Percentiles rank a stretch among this genome's conserved stretches.
Evolutionary conservation across 2,329 filamentous ascomycete genomes (phyloP).

Genomic region (Helotiales sp.): DNA sequence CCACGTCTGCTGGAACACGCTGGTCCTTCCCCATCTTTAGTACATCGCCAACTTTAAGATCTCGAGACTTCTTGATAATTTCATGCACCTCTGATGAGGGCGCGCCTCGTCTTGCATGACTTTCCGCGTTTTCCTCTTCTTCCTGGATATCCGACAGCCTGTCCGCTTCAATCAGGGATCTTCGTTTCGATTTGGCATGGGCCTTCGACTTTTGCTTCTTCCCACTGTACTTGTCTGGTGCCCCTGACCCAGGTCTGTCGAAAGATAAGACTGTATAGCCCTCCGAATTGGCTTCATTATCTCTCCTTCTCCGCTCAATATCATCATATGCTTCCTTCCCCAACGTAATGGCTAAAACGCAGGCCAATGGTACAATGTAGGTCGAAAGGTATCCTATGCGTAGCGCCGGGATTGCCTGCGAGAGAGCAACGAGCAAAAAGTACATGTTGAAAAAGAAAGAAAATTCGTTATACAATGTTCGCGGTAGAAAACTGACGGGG

Average conservation of each 20-base stretch:
- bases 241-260: constrained; percentile 50
- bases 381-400: constrained; percentile 94
- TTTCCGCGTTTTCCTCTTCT: constrained; percentile 59
- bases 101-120: constrained; percentile 38
- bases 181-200: constrained; percentile 40
- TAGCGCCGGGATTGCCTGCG: constrained; percentile 85
- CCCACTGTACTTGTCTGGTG: constrained; percentile 37
- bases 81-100: constrained; percentile 60
- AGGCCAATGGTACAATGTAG: constrained; percentile 88
- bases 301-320: constrained; percentile 78
- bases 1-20: constrained; percentile 88
- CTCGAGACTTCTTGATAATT: constrained; percentile 76
- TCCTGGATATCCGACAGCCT: constrained; percentile 67
- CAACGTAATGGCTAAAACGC: constrained; percentile 88
- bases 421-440: constrained; percentile 91
- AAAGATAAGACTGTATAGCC: constrained; percentile 78
- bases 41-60: constrained; percentile 94
- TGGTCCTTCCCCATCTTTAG: constrained; percentile 90
- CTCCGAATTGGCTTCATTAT: constrained; percentile 93
- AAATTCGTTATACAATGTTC: constrained; percentile 97
- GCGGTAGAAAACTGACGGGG: constrained; percentile 86
- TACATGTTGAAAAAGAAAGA: constrained; percentile 99
- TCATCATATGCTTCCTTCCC: constrained; percentile 97
- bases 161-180: constrained; percentile 37
- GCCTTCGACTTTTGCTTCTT: constrained; percentile 49